phyloP scores from a whole-genome alignment of 2,329 filamentous ascomycete genomes.

The Aurifilum marmelostoma region DNA sequence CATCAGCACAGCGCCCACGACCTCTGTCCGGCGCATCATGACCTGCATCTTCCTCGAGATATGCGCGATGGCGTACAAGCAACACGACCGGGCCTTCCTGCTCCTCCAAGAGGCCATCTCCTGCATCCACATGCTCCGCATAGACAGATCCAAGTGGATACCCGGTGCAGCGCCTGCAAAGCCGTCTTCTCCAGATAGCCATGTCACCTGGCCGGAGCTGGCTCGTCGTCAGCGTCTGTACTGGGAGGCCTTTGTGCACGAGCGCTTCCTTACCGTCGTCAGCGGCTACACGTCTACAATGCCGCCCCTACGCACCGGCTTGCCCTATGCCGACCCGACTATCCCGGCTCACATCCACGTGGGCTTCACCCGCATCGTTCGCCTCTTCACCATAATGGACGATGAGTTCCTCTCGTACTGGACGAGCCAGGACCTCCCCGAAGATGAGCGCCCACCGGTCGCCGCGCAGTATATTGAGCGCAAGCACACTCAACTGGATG shows the following conservation, averaged over 20 bases:
- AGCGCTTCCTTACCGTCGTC: slow-evolving; percentile 57
- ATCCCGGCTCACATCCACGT: slow-evolving; percentile 42
- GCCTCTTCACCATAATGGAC: slow-evolving; percentile 44
- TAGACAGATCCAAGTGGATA: background rate
- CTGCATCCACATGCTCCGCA: background rate
- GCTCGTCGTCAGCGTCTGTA: slow-evolving; percentile 53
- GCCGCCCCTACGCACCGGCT: slow-evolving; percentile 38
- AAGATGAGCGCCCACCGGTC: slow-evolving; percentile 35
- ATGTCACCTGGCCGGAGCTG: slow-evolving; percentile 3
- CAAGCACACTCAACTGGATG: slow-evolving; percentile 46
- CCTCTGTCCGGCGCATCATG: slow-evolving; percentile 41
- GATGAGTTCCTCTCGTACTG: slow-evolving; percentile 44
- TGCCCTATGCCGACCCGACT: slow-evolving; percentile 38
- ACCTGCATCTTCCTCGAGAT: slow-evolving; percentile 58
- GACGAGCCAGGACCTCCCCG: slow-evolving; percentile 32
- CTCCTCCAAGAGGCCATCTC: slow-evolving; percentile 53
- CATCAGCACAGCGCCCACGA: background rate
- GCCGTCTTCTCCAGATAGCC: background rate
- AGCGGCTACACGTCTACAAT: slow-evolving; percentile 48
- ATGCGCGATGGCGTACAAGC: slow-evolving; percentile 51
- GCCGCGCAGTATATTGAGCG: slow-evolving; percentile 45
- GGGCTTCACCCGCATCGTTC: slow-evolving; percentile 44
- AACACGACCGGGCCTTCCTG: slow-evolving; percentile 52
- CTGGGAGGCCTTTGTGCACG: slow-evolving; percentile 60
- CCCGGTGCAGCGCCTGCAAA: background rate